Evolutionary conservation across 2,329 filamentous ascomycete species (phyloP), one percentile per base, ranked within the genome.

Genomic region (Nemania serpens): DNA sequence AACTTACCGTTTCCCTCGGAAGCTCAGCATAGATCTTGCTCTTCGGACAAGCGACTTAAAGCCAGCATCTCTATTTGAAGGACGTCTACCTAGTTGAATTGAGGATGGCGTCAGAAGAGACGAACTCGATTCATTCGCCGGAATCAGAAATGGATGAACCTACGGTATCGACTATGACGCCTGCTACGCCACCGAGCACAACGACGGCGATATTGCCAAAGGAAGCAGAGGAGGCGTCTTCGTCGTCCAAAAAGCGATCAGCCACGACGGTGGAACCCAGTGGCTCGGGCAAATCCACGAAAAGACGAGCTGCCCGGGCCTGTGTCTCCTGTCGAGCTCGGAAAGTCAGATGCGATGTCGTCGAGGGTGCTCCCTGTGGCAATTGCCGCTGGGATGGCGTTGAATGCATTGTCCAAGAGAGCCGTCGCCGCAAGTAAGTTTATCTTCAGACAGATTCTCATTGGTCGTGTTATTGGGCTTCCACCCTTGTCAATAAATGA

Each of bases 321-420:
- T 97, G 93, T 75, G 91, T 92, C 22, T 70, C 68, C 50, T 97
- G 93, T 77, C 86, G 93, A 70, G 88, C 90, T 59, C 88, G 93
- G 73, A 97, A 97, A 75, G 93, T 97, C 43, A 87, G 93, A 59
- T 97, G 93, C 79, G 93, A 97, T 79, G 93, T 97, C 58, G 92
- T 95, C 61, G 92, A 96, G 75, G 89, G 90, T 50, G 89, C 89
- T 45, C 92, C 92, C 1, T 96, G 92, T 75, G 93, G 91, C 58
- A 96, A 96, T 76, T 96, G 92, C 78, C 83, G 91, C 65, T 85
- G 90, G 79, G 90, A 92, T 75, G 88, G 90, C 73, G 88, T 92
- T 60, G 88, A 91, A 74, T 93, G 90, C 76, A 81, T 89, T 57
- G 87, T 91, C 22, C 88, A 89, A 66, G 88, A 96, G 76, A 94